Evolutionary conservation across 2,329 filamentous ascomycete genomes (phyloP), one percentile per base, ranked within the genome.

Genomic region (Onygenales sp.): DNA sequence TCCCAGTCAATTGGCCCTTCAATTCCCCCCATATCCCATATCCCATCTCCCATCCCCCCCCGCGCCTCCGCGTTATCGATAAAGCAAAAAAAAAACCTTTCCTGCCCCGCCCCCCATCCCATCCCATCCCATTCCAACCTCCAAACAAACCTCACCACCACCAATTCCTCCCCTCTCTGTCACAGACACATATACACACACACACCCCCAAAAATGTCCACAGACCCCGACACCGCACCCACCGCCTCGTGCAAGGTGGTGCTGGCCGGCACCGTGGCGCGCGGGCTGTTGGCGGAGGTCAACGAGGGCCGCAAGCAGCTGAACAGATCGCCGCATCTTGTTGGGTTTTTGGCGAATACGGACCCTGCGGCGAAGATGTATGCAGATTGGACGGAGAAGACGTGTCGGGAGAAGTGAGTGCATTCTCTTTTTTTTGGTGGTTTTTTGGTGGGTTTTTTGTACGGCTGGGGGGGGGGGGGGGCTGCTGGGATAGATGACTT

Each of bases 381-480:
- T 68, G 93, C 93, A 52, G 88, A 96, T 70, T 96, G 89, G 88
- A 96, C 92, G 42, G 88, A 89, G 71, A 96, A 95, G 79, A 96
- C 93, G 3, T 95, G 89, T 71, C 81, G 85, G 70, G 92, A 97
- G 70, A 94, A 96, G 91, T 96, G 78, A 85, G 86, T 67, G 55
- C 8, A 4, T 11, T n/a, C 9, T 21, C 17, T 37, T 36, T 37
- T 42, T 3, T 42, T 8, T 36, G 54, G 43, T 42, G 47, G 49
- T 51, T 53, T 53, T 34, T 32, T 52, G 49, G 39, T 54, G 39
- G 47, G 37, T 42, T 47, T 46, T 49, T 14, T 42, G 50, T 54
- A 34, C 49, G 43, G 59, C 10, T 11, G 33, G 7, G 10, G 6
- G 21, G 8, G 33, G 2, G 40, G 34, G 21, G 21, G 21, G 21